phyloP scores from a whole-genome alignment of 768 basidiomycete genomes.

The Crepidotus variabilis region DNA sequence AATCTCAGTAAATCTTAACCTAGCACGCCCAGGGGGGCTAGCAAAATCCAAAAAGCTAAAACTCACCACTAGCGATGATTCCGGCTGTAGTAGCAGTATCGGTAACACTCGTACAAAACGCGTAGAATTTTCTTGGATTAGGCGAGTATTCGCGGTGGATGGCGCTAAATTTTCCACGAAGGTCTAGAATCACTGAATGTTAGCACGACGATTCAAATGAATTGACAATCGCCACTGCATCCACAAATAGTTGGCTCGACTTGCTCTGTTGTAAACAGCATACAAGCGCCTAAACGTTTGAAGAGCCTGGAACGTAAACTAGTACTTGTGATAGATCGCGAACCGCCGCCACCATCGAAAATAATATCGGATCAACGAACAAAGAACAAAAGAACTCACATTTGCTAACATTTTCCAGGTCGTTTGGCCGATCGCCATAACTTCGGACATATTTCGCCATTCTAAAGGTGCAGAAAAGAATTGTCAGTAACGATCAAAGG shows the following conservation, averaged over 20 bases:
- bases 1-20: neutral
- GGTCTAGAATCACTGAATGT: constrained; percentile 39
- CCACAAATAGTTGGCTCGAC: no score
- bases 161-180: constrained; percentile 67
- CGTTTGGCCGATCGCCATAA: constrained; percentile 68
- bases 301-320: no score
- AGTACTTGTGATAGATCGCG: no score
- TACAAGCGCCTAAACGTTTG: no score
- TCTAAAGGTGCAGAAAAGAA: constrained; percentile 23
- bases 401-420: constrained; percentile 67
- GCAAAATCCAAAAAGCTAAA: constrained; percentile 16
- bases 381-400: constrained; percentile 43
- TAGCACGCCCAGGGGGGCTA: neutral
- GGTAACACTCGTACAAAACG: constrained; percentile 75
- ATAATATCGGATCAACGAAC: no score
- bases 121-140: constrained; percentile 70
- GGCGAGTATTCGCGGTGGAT: constrained; percentile 78
- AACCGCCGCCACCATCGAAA: no score
- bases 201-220: no score
- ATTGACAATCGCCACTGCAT: no score
- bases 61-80: constrained; percentile 72
- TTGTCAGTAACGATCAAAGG: constrained; percentile 5
- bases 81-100: constrained; percentile 71
- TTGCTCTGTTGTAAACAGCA: no score
- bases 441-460: constrained; percentile 69